Evolutionary conservation across 2,329 filamentous ascomycete species (phyloP).

Genomic region (Huntiella moniliformis): DNA sequence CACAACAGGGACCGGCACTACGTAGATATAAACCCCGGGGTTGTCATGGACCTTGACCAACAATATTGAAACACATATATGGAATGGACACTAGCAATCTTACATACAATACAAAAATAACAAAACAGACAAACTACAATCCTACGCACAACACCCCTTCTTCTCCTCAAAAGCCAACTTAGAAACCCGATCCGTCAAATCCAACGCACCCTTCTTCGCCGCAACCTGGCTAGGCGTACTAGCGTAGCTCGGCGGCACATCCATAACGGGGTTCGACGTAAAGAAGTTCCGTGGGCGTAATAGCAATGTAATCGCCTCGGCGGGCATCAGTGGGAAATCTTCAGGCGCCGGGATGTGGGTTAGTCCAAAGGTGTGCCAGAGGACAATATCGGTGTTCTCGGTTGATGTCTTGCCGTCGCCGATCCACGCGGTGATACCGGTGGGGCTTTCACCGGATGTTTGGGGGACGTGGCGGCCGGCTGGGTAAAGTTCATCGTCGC

Average conservation of each 20-base stretch:
- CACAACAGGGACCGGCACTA: too few species aligned
- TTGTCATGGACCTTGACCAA: too few species aligned
- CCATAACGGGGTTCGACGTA: slow-evolving; percentile 55
- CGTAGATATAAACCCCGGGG: too few species aligned
- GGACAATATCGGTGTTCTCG: slow-evolving; percentile 67
- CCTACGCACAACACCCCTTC: neutral
- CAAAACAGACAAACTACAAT: too few species aligned
- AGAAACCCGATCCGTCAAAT: slow-evolving; percentile 30
- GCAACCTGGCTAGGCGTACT: slow-evolving; percentile 52
- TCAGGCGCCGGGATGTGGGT: slow-evolving; percentile 80
- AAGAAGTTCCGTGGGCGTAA: slow-evolving; percentile 73
- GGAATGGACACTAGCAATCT: too few species aligned
- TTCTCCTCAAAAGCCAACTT: slow-evolving; percentile 16
- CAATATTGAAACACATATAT: too few species aligned
- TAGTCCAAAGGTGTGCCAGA: slow-evolving; percentile 88
- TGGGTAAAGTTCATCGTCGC: slow-evolving; percentile 65
- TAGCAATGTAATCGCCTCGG: slow-evolving; percentile 65
- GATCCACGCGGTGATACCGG: slow-evolving; percentile 60
- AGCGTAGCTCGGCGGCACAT: slow-evolving; percentile 60
- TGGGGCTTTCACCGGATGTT: slow-evolving; percentile 60
- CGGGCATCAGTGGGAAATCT: slow-evolving; percentile 85
- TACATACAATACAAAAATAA: too few species aligned
- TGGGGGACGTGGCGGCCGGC: slow-evolving; percentile 78
- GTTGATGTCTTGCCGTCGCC: slow-evolving; percentile 48
- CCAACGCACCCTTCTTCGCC: slow-evolving; percentile 26